Conservation (phyloP, 2,329 filamentous ascomycete species). For the Talaromyces funiculosus region DNA sequence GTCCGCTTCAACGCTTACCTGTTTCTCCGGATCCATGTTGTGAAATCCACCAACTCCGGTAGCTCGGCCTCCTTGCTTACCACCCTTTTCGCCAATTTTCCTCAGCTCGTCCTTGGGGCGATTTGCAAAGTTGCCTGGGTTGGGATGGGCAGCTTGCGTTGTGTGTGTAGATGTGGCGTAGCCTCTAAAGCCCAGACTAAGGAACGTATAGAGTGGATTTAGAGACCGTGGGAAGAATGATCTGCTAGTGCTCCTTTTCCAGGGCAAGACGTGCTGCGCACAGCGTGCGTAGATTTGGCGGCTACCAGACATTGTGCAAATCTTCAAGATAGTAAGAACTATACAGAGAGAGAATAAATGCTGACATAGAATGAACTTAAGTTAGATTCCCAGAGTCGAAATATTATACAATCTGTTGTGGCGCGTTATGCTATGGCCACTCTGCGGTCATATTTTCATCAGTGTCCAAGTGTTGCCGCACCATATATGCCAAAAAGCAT, state of each 20-base stretch:
- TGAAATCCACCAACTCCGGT: constrained; percentile 24
- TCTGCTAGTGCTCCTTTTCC: background rate
- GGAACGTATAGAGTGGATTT: background rate
- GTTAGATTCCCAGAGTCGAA: too few relatives aligned
- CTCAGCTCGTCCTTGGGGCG: constrained; percentile 23
- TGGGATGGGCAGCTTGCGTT: constrained; percentile 17
- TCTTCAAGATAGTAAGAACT: background rate
- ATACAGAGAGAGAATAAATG: background rate
- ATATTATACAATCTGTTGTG: background rate
- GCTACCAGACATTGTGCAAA: constrained; percentile 3
- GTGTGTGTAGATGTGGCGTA: background rate
- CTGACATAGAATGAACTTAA: background rate
- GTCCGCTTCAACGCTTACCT: constrained; percentile 24
- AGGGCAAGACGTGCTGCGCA: constrained; percentile 1
- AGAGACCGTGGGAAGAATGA: background rate
- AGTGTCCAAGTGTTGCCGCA: background rate
- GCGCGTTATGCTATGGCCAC: constrained; percentile 1
- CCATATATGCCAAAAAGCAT: background rate
- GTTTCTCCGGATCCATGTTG: constrained; percentile 25
- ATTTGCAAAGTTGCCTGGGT: constrained; percentile 34
- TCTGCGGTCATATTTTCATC: constrained; percentile 12
- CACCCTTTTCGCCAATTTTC: constrained; percentile 23
- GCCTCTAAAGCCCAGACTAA: background rate
- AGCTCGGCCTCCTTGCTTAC: constrained; percentile 25
- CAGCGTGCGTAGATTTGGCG: background rate